Conservation (phyloP, 768 basidiomycete genomes). For the Hygrophoropsis aurantiaca region DNA sequence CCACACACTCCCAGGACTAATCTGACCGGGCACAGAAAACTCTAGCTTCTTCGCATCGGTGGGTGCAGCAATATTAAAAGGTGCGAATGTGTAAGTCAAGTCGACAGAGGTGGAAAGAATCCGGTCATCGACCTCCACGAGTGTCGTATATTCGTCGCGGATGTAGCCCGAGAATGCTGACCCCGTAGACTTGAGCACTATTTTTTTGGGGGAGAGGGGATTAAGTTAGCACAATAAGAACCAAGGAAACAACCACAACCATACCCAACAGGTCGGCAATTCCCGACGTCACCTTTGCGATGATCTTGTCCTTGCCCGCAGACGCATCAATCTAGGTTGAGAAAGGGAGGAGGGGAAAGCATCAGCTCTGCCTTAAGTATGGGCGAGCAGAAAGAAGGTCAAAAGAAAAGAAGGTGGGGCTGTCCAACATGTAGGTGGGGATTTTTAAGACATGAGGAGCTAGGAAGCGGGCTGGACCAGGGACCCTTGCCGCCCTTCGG, state of each 20-base stretch:
- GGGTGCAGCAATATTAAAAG: slow-evolving; percentile 46
- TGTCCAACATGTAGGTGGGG: neutral
- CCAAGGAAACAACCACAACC: slow-evolving; percentile 15
- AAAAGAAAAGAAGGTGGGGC: neutral
- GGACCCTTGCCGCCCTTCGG: slow-evolving; percentile 5
- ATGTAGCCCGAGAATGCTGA: slow-evolving; percentile 82
- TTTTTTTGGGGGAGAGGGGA: neutral
- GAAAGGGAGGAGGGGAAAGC: slow-evolving; percentile 1
- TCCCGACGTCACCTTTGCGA: slow-evolving; percentile 65
- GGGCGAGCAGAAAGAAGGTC: neutral
- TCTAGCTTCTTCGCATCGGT: slow-evolving; percentile 52
- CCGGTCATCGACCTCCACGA: slow-evolving; percentile 79
- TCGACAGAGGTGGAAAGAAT: slow-evolving; percentile 91
- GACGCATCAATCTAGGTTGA: slow-evolving; percentile 60
- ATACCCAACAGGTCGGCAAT: slow-evolving; percentile 79
- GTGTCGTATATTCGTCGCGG: slow-evolving; percentile 87
- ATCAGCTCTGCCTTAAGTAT: slow-evolving; percentile 8
- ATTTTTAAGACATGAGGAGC: neutral
- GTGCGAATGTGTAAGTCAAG: slow-evolving; percentile 62
- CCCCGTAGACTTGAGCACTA: slow-evolving; percentile 89
- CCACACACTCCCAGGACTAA: slow-evolving; percentile 53
- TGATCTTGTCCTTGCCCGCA: slow-evolving; percentile 58
- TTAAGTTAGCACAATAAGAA: neutral
- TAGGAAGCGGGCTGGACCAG: neutral
- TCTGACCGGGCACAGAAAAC: slow-evolving; percentile 41